These are phyloP conservation scores for Emergomyces africanus DNA, from an alignment of 2,329 filamentous ascomycete genomes.

Conservation along the genomic window DNA sequence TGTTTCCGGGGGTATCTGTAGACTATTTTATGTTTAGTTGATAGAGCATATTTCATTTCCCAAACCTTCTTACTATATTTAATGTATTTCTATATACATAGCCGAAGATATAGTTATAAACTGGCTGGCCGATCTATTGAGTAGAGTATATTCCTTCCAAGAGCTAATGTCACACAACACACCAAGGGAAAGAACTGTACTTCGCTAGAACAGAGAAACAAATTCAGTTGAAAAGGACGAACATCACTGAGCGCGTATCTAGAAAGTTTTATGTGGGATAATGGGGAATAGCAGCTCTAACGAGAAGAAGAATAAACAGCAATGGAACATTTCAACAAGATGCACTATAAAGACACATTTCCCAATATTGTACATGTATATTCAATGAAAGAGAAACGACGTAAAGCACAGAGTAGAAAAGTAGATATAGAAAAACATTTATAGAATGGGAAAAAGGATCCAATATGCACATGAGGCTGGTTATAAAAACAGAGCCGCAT, in stretches of 20 bases:
- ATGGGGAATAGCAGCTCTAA: background rate
- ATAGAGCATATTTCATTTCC: no score
- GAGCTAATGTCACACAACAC: background rate
- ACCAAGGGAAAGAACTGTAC: background rate
- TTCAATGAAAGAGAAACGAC: background rate
- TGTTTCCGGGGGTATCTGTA: background rate
- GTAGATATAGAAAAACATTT: background rate
- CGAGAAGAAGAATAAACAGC: background rate
- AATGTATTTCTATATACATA: background rate
- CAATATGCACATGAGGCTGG: background rate
- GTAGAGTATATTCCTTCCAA: background rate
- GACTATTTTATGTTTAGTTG: background rate
- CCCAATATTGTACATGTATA: conserved; percentile 2
- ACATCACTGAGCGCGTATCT: no score
- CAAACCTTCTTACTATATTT: no score
- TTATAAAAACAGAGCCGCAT: background rate
- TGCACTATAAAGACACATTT: background rate
- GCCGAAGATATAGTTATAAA: background rate
- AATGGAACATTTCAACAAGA: background rate
- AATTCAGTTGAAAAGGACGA: background rate
- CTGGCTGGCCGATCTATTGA: no score
- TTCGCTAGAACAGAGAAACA: background rate
- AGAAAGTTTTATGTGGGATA: background rate
- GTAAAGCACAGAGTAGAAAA: background rate
- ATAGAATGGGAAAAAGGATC: background rate